Conservation (phyloP, 2,329 filamentous ascomycete genomes). For the Cryphonectria japonica region DNA sequence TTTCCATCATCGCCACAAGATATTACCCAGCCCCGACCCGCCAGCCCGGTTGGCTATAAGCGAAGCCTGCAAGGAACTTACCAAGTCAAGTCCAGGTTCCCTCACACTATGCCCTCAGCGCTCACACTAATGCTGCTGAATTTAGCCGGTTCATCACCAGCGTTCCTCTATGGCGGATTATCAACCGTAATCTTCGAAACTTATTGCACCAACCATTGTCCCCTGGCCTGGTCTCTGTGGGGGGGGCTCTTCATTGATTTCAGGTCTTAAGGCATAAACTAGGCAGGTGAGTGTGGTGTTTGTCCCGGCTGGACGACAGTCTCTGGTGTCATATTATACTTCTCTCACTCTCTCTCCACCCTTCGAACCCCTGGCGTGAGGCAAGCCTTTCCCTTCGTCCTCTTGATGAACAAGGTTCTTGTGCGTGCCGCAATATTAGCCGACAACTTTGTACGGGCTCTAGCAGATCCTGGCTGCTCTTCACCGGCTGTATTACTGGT, state of each 20-base stretch:
- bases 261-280: background rate
- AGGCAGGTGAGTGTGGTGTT: background rate
- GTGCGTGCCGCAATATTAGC: slow-evolving; percentile 1
- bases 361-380: background rate
- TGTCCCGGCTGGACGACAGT: background rate
- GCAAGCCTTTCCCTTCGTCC: background rate
- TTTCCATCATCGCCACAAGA: background rate
- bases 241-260: background rate
- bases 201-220: slow-evolving; percentile 1
- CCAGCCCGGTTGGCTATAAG: background rate
- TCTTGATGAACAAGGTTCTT: background rate
- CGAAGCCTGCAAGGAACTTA: background rate
- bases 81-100: background rate
- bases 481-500: background rate
- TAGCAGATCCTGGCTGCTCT: background rate
- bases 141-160: slow-evolving; percentile 4
- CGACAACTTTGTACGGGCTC: background rate
- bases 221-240: background rate
- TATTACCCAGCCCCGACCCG: slow-evolving; percentile 4
- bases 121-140: slow-evolving; percentile 13
- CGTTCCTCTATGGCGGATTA: background rate
- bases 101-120: background rate
- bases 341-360: background rate
- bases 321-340: background rate
- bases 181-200: background rate